These are phyloP conservation scores for Calonectria pteridis DNA, from an alignment of 2,329 filamentous ascomycete species.

Conservation along the genomic window DNA sequence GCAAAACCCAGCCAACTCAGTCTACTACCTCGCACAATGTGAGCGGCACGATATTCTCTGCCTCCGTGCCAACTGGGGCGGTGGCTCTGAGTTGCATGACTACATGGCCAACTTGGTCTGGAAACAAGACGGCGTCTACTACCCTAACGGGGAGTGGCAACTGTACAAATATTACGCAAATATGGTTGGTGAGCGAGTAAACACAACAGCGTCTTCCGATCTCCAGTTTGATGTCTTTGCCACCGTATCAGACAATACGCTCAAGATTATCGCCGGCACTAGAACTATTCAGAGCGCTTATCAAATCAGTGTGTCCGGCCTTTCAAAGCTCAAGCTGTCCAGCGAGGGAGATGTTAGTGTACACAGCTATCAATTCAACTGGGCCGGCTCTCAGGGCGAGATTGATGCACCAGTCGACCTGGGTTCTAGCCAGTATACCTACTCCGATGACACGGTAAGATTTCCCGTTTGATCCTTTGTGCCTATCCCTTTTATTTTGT, in stretches of 20 bases:
- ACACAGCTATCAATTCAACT: background rate
- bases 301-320: background rate
- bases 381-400: background rate
- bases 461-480: background rate
- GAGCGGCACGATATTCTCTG: background rate
- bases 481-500: background rate
- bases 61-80: constrained; percentile 7
- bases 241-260: background rate
- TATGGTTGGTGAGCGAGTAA: background rate
- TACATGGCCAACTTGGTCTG: background rate
- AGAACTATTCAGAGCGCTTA: background rate
- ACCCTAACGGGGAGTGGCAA: background rate
- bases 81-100: background rate
- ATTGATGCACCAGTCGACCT: background rate
- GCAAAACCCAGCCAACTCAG: constrained; percentile 2
- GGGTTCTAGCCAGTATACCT: background rate
- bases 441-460: background rate
- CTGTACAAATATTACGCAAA: constrained; percentile 2
- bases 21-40: background rate
- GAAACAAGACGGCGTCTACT: background rate
- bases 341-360: background rate
- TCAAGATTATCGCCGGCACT: background rate
- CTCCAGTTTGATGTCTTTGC: constrained; percentile 2
- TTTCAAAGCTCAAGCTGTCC: background rate
- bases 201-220: background rate